A percentile compares a stretch with the other conserved stretches of the same genome.
Evolutionary conservation across 345 rosid genomes (phyloP).

Genomic region (Sonneratia alba): DNA sequence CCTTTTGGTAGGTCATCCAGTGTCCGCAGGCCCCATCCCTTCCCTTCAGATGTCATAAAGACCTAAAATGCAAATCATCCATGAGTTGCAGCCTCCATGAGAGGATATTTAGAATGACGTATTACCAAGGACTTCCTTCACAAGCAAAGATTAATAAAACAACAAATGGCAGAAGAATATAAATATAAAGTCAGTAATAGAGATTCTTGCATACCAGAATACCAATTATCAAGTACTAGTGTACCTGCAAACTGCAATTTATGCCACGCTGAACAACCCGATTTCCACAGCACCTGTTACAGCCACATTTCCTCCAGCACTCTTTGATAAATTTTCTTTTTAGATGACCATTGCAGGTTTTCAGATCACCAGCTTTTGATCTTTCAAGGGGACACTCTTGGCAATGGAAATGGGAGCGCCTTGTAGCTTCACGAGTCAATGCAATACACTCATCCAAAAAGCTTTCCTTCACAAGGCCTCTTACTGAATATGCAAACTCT

Average conservation of each 20-base stretch:
- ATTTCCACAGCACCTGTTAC: slow-evolving; percentile 68
- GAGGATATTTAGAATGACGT: neutral
- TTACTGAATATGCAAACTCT: slow-evolving; percentile 42
- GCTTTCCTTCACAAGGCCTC: slow-evolving; percentile 45
- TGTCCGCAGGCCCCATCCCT: slow-evolving; percentile 86
- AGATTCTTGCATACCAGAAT: neutral
- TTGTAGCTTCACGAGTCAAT: slow-evolving; percentile 42
- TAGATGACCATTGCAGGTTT: slow-evolving; percentile 81
- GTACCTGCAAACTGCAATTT: slow-evolving; percentile 66
- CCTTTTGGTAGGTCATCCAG: slow-evolving; percentile 80
- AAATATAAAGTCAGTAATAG: neutral
- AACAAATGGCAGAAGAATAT: neutral
- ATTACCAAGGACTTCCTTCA: neutral
- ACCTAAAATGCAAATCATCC: slow-evolving; percentile 37
- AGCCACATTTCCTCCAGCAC: slow-evolving; percentile 91
- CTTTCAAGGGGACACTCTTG: slow-evolving; percentile 3
- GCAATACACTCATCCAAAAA: slow-evolving; percentile 59
- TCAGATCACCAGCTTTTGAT: slow-evolving; percentile 15
- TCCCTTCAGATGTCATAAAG: slow-evolving; percentile 57
- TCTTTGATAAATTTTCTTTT: slow-evolving; percentile 69
- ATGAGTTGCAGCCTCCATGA: neutral
- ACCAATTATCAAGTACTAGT: slow-evolving; percentile 2
- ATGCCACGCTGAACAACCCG: slow-evolving; percentile 88
- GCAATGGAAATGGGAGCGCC: slow-evolving; percentile 42
- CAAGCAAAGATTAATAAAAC: neutral